A percentile compares a stretch with the other conserved stretches of the same genome.
Conservation (phyloP, 352 stramenopile species). For the Pythium utonaiense region DNA sequence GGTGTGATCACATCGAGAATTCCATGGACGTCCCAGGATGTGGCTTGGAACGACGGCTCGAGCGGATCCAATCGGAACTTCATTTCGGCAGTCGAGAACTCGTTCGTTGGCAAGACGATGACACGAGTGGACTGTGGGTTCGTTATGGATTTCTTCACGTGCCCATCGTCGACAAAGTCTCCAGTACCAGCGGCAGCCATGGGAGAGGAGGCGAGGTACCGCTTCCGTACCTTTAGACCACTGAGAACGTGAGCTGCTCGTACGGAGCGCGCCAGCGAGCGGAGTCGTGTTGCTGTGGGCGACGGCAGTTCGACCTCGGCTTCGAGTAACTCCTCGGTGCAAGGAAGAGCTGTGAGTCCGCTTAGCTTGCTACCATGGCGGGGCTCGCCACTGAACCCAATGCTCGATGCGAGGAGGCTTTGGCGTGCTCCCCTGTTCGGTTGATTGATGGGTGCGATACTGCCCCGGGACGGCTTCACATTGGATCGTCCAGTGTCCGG, state of each 20-base stretch:
- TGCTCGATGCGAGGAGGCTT: slow-evolving; percentile 5
- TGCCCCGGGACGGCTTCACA: slow-evolving; percentile 16
- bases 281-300: slow-evolving; percentile 34
- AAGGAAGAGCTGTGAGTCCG: neutral
- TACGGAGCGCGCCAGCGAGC: slow-evolving; percentile 47
- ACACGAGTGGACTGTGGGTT: slow-evolving; percentile 5
- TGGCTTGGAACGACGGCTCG: neutral
- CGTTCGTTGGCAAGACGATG: slow-evolving; percentile 23
- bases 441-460: slow-evolving; percentile 12
- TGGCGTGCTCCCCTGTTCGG: slow-evolving; percentile 4
- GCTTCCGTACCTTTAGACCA: slow-evolving; percentile 32
- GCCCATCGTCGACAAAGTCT: neutral
- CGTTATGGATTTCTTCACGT: neutral
- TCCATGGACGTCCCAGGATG: slow-evolving; percentile 8
- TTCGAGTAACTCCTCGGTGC: slow-evolving; percentile 2
- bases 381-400: slow-evolving; percentile 5
- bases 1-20: slow-evolving; percentile 3
- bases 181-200: slow-evolving; percentile 18
- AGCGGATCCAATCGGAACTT: slow-evolving; percentile 30
- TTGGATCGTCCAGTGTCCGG: neutral
- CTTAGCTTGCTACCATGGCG: neutral
- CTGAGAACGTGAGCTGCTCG: slow-evolving; percentile 51
- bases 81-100: slow-evolving; percentile 39
- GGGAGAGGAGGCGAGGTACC: slow-evolving; percentile 38
- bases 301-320: slow-evolving; percentile 31